Evolutionary conservation across 768 basidiomycete species (phyloP).

Genomic region (Flagelloscypha sp.): DNA sequence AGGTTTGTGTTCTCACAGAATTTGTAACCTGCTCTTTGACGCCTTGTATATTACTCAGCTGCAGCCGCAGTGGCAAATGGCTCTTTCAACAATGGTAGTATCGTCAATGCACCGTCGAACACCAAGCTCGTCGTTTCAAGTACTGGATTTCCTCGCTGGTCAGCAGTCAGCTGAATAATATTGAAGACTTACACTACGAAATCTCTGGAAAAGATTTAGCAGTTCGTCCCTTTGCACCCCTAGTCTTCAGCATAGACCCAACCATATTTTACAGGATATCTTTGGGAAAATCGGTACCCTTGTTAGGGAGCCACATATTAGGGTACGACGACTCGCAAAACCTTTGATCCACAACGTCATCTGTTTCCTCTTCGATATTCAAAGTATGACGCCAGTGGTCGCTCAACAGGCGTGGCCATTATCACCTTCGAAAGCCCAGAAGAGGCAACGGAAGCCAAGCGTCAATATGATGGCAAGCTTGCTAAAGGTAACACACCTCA

Average conservation of each 20-base stretch:
- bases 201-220: slow-evolving; percentile 81
- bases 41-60: too few species aligned
- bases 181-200: slow-evolving; percentile 91
- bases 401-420: slow-evolving; percentile 77
- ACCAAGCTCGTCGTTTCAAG: slow-evolving; percentile 71
- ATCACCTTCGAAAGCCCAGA: slow-evolving; percentile 70
- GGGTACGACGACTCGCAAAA: slow-evolving; percentile 72
- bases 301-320: slow-evolving; percentile 86
- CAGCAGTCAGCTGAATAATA: too few species aligned
- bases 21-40: too few species aligned
- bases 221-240: slow-evolving; percentile 40
- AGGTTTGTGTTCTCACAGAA: too few species aligned
- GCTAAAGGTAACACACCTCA: slow-evolving; percentile 63
- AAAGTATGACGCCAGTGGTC: slow-evolving; percentile 94
- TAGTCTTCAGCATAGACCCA: slow-evolving; percentile 4
- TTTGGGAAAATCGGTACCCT: slow-evolving; percentile 91
- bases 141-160: too few species aligned
- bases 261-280: slow-evolving; percentile 48
- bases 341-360: slow-evolving; percentile 34
- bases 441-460: slow-evolving; percentile 79
- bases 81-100: slow-evolving; percentile 17
- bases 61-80: slow-evolving; percentile 16
- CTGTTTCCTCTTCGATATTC: slow-evolving; percentile 30
- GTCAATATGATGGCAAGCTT: slow-evolving; percentile 76
- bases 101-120: slow-evolving; percentile 25